These are phyloP conservation scores for Naumovozyma castellii DNA, from an alignment of 805 yeast genomes.

Conservation along the genomic window DNA sequence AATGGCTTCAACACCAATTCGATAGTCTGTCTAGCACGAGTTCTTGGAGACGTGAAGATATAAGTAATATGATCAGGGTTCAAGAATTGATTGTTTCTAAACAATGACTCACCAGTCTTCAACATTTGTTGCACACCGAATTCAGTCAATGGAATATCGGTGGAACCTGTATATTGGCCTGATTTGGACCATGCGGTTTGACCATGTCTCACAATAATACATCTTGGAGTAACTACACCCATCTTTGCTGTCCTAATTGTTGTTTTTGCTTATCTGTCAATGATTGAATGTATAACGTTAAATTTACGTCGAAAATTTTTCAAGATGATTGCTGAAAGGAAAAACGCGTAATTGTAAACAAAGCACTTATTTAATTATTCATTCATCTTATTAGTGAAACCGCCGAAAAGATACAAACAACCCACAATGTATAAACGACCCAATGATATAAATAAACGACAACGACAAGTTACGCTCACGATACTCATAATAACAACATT, in stretches of 20 bases:
- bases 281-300: neutral
- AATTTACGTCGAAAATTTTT: neutral
- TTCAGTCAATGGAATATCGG: constrained; percentile 71
- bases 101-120: constrained; percentile 60
- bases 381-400: too few relatives aligned
- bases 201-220: constrained; percentile 69
- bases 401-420: too few relatives aligned
- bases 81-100: constrained; percentile 51
- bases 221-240: constrained; percentile 46
- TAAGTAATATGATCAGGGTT: constrained; percentile 53
- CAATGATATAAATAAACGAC: too few relatives aligned
- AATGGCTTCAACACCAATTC: constrained; percentile 48
- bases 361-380: too few relatives aligned
- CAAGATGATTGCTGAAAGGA: too few relatives aligned
- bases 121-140: constrained; percentile 72
- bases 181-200: constrained; percentile 95
- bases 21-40: constrained; percentile 67
- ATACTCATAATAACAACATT: neutral
- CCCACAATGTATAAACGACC: too few relatives aligned
- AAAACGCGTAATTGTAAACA: too few relatives aligned
- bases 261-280: neutral
- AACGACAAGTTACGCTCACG: too few relatives aligned
- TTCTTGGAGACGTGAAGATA: constrained; percentile 73
- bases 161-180: constrained; percentile 83
- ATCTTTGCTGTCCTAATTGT: neutral